phyloP scores from a whole-genome alignment of 2,329 filamentous ascomycete genomes.

The Exserohilum rostratum region DNA sequence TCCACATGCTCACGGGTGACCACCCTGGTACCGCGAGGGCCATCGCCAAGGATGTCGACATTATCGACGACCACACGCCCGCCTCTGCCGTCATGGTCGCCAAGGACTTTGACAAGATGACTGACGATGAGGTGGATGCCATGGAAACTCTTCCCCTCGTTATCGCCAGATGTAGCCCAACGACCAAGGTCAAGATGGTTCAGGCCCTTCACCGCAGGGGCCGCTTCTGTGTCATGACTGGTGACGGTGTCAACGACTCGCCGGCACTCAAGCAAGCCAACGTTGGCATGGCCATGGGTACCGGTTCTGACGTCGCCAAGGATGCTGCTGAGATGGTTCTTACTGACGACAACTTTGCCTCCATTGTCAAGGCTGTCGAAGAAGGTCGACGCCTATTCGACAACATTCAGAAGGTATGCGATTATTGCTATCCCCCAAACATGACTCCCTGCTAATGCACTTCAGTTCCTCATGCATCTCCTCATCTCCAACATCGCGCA shows the following conservation, averaged over 20 bases:
- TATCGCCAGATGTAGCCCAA: constrained; percentile 54
- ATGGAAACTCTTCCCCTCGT: constrained; percentile 53
- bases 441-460: constrained; percentile 1
- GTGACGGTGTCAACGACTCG: constrained; percentile 51
- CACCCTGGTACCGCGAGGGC: constrained; percentile 54
- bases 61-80: constrained; percentile 40
- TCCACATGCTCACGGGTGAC: constrained; percentile 58
- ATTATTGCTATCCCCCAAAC: neutral
- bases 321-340: constrained; percentile 51
- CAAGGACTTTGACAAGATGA: constrained; percentile 53
- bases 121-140: constrained; percentile 51
- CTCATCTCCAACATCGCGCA: constrained; percentile 57
- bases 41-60: constrained; percentile 56
- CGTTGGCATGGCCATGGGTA: constrained; percentile 53
- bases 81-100: constrained; percentile 51
- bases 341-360: constrained; percentile 52
- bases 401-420: constrained; percentile 48
- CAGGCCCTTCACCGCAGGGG: constrained; percentile 48
- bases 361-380: constrained; percentile 50
- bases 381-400: constrained; percentile 51
- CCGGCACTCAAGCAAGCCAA: constrained; percentile 50
- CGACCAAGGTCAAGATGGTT: constrained; percentile 57
- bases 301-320: constrained; percentile 50
- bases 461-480: constrained; percentile 53
- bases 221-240: constrained; percentile 53